These are phyloP conservation scores for Truncatella angustata DNA, from an alignment of 2,329 filamentous ascomycete genomes.

Conservation along the genomic window DNA sequence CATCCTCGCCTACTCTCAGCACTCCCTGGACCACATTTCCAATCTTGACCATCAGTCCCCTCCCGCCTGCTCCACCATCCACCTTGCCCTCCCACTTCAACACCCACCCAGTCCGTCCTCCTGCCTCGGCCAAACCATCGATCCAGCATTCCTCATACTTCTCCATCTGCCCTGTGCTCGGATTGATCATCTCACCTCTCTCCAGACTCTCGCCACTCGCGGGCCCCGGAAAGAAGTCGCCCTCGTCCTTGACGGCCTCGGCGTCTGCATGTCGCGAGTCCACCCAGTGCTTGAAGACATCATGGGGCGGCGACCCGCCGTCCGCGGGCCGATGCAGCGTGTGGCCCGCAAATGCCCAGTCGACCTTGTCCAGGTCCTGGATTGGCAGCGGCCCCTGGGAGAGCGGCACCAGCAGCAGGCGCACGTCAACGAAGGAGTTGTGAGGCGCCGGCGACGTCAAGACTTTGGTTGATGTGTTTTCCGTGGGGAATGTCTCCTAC, in stretches of 20 bases:
- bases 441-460: slow-evolving; percentile 61
- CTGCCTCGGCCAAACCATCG: neutral
- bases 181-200: slow-evolving; percentile 59
- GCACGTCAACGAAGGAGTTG: slow-evolving; percentile 63
- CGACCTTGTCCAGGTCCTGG: slow-evolving; percentile 21
- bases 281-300: slow-evolving; percentile 58
- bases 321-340: slow-evolving; percentile 28
- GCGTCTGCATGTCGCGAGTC: slow-evolving; percentile 47
- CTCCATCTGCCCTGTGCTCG: slow-evolving; percentile 40
- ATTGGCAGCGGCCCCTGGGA: slow-evolving; percentile 27
- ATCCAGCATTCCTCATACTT: slow-evolving; percentile 13
- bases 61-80: too few relatives aligned
- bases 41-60: slow-evolving; percentile 6
- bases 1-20: neutral
- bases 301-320: slow-evolving; percentile 29
- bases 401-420: slow-evolving; percentile 31
- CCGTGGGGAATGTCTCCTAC: slow-evolving; percentile 40
- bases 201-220: slow-evolving; percentile 41
- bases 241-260: slow-evolving; percentile 46
- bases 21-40: slow-evolving; percentile 6
- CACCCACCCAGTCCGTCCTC: slow-evolving; percentile 2
- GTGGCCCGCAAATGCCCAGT: slow-evolving; percentile 65
- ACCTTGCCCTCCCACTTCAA: slow-evolving; percentile 5
- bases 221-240: slow-evolving; percentile 49
- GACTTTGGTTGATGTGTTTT: slow-evolving; percentile 64